Conservation (phyloP, 1,284 basidiomycete genomes). For the Tremellales sp. region DNA sequence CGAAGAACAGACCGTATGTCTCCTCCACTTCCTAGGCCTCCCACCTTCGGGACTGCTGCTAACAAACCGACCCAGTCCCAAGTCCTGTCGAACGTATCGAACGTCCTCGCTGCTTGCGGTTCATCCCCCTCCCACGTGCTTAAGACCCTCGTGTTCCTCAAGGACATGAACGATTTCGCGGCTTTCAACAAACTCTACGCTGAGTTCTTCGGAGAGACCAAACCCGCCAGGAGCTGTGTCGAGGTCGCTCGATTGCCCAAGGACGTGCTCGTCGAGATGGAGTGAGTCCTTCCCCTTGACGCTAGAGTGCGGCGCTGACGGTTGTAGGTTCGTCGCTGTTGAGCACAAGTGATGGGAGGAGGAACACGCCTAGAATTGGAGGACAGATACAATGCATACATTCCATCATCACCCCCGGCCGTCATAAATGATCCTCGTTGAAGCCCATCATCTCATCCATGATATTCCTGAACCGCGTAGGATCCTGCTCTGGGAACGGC, state of each 20-base stretch:
- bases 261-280: conserved; percentile 84
- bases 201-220: conserved; percentile 79
- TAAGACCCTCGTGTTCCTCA: conserved; percentile 89
- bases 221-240: conserved; percentile 86
- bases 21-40: background rate
- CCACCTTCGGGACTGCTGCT: background rate
- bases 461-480: conserved; percentile 17
- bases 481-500: conserved; percentile 14
- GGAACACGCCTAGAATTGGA: background rate
- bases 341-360: conserved; percentile 23
- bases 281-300: conserved; percentile 57
- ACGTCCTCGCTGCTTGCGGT: conserved; percentile 76
- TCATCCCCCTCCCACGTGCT: conserved; percentile 71
- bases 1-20: conserved; percentile 66
- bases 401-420: background rate
- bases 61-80: conserved; percentile 53
- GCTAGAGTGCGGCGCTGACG: background rate
- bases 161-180: conserved; percentile 85
- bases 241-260: conserved; percentile 74
- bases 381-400: background rate
- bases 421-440: conserved; percentile 1
- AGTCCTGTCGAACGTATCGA: conserved; percentile 79
- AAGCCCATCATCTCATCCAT: conserved; percentile 32
- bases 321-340: conserved; percentile 37
- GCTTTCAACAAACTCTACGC: conserved; percentile 71